Percentiles rank a stretch among this genome's conserved stretches.
These are phyloP conservation scores for Fusarium staphyleae DNA, from an alignment of 2,329 filamentous ascomycete species.

Conservation along the genomic window DNA sequence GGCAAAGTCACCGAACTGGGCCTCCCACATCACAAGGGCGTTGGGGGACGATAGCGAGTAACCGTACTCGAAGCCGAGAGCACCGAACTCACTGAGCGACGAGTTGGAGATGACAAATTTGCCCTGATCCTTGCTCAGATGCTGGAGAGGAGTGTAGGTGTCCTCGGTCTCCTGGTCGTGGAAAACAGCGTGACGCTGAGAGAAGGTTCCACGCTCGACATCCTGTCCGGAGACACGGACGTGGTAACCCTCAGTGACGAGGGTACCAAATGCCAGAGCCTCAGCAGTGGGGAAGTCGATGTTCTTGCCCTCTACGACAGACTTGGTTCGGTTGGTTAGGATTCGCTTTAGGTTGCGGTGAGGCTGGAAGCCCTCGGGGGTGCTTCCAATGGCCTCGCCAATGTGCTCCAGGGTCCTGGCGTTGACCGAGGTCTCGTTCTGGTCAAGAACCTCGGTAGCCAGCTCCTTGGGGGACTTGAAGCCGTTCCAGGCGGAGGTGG, in stretches of 20 bases:
- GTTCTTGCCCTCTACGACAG: slow-evolving; percentile 87
- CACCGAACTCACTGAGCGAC: slow-evolving; percentile 73
- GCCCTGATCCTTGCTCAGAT: slow-evolving; percentile 89
- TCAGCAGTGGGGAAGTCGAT: slow-evolving; percentile 99
- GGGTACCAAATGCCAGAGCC: slow-evolving; percentile 89
- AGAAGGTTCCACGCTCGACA: slow-evolving; percentile 99
- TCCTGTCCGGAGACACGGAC: slow-evolving; percentile 98
- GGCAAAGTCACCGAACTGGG: slow-evolving; percentile 99
- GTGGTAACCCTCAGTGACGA: slow-evolving; percentile 93
- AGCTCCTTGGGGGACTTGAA: slow-evolving; percentile 99
- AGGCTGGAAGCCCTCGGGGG: slow-evolving; percentile 84
- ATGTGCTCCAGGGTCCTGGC: slow-evolving; percentile 78
- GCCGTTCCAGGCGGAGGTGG: slow-evolving; percentile 98
- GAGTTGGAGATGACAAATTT: slow-evolving; percentile 98
- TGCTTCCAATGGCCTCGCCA: slow-evolving; percentile 77
- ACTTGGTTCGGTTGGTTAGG: slow-evolving; percentile 86
- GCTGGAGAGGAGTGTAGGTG: slow-evolving; percentile 90
- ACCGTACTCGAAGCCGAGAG: slow-evolving; percentile 96
- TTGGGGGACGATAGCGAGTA: slow-evolving; percentile 98
- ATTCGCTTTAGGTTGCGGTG: slow-evolving; percentile 99
- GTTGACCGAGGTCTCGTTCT: slow-evolving; percentile 85
- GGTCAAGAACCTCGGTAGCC: slow-evolving; percentile 90
- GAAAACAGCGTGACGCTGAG: slow-evolving; percentile 94
- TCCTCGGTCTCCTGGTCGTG: slow-evolving; percentile 96
- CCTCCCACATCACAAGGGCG: slow-evolving; percentile 98